Conservation (phyloP, 208 protist species). For the Crithidia acanthocephali region DNA sequence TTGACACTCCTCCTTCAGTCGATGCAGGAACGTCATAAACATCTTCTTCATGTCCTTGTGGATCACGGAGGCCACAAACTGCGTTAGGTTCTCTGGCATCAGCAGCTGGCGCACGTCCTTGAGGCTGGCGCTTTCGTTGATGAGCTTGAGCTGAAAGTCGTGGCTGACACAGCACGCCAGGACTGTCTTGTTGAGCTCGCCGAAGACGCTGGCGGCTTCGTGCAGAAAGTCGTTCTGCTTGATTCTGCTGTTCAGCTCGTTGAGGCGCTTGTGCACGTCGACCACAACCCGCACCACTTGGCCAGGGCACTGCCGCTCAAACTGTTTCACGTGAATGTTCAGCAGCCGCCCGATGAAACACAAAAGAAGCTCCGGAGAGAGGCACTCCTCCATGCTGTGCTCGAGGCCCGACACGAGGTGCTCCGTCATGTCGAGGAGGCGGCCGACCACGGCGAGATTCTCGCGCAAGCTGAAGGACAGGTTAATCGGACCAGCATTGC, state of each 20-base stretch:
- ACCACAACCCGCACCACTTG: constrained; percentile 59
- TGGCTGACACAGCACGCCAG: constrained; percentile 82
- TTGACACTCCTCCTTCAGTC: constrained; percentile 75
- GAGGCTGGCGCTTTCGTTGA: constrained; percentile 66
- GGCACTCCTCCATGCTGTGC: constrained; percentile 5
- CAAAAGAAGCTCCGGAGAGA: constrained; percentile 48
- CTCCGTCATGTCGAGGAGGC: constrained; percentile 36
- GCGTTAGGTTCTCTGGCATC: constrained; percentile 56
- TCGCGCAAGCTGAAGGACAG: constrained; percentile 32
- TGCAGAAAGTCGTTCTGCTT: constrained; percentile 31
- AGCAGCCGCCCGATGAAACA: constrained; percentile 73
- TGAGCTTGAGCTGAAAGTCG: constrained; percentile 83
- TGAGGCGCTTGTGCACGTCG: constrained; percentile 50
- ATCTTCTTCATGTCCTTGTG: constrained; percentile 78
- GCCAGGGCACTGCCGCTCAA: constrained; percentile 69
- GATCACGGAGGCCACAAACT: constrained; percentile 70
- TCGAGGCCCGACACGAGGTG: constrained; percentile 27
- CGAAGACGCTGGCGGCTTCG: constrained; percentile 64
- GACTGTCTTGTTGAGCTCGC: constrained; percentile 63
- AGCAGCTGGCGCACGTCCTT: constrained; percentile 72
- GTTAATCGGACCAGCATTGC: constrained; percentile 5
- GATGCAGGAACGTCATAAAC: constrained; percentile 82
- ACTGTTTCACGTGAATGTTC: constrained; percentile 52
- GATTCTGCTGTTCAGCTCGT: constrained; percentile 9
- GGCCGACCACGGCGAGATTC: constrained; percentile 31